Base-by-base conservation (phyloP, 1,284 basidiomycete genomes). In the Microstroma glucosiphilum region DNA sequence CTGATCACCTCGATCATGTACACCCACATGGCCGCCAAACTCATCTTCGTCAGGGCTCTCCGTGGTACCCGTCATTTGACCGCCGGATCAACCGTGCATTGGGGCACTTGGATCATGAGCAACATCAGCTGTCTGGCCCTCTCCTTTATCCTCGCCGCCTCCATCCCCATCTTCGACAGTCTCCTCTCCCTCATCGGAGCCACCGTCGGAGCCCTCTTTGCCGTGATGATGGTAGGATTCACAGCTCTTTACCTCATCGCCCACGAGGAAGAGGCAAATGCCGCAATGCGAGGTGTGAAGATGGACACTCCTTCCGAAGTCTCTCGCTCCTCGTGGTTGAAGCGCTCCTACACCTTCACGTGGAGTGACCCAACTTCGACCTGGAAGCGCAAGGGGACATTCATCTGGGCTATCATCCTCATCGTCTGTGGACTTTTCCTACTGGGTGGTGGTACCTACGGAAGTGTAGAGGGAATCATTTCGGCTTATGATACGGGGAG, bases 11-110 rank as follows among this genome's bases (percentile, higher is more conserved):
- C 82, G 6, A 81, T 80, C 8, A 72, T 86, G 11, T 85, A 83
- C 69, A 76, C 82, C 15, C 84, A 86, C 71, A 82, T 83, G 0
- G 82, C 84, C 6, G 84, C 85, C 26, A 87, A 87, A 72, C 83
- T 86, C 53, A 70, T 87, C 56, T 87, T 88, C 69, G 82, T 88
- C 60, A 83, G 86, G 11, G 67, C 84, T 59, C 84, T 88, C 71
- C 82, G 85, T n/a, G 82, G 83, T 63, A 82, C 84, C 7, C 77
- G 79, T 15, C 87, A 88, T 72, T 73, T 88, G 57, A 83, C 86
- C 64, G 81, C 80, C 15, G 84, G 87, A 69, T 86, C 85, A 0
- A 26, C 82, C 19, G 79, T 83, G 6, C 86, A 87, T 58, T 88
- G 86, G 86, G 69, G 77, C 21, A 80, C 82, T 1, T 88, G 87